Conservation (phyloP, 2,329 filamentous ascomycete genomes). For the Pochonia chlamydosporia region DNA sequence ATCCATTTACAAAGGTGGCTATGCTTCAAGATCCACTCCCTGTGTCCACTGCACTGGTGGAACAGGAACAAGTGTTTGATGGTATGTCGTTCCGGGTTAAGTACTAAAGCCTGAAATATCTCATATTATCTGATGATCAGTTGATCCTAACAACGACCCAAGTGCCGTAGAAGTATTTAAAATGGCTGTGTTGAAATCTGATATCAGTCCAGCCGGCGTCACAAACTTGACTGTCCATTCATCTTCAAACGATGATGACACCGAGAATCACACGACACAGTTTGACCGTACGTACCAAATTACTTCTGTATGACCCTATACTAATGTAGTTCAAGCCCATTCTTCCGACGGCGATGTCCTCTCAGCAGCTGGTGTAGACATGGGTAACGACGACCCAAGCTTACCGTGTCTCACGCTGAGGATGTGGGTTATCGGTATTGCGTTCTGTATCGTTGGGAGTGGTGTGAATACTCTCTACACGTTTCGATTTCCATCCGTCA, state of each 20-base stretch:
- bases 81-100: neutral
- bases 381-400: conserved; percentile 19
- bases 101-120: neutral
- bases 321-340: neutral
- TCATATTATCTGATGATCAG: neutral
- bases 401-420: conserved; percentile 30
- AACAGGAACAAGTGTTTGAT: neutral
- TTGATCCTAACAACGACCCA: neutral
- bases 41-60: neutral
- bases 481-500: conserved; percentile 27
- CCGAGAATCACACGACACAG: neutral
- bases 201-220: neutral
- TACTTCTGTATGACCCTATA: neutral
- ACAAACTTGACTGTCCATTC: neutral
- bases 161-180: neutral
- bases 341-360: conserved; percentile 16
- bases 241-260: neutral
- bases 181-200: neutral
- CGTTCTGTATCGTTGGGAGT: conserved; percentile 29
- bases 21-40: neutral
- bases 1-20: neutral
- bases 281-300: neutral
- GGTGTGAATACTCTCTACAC: conserved; percentile 36
- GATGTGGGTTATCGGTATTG: conserved; percentile 32
- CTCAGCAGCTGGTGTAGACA: conserved; percentile 23